phyloP scores from a whole-genome alignment of 1,284 basidiomycete genomes.

The Malassezia vespertilionis region DNA sequence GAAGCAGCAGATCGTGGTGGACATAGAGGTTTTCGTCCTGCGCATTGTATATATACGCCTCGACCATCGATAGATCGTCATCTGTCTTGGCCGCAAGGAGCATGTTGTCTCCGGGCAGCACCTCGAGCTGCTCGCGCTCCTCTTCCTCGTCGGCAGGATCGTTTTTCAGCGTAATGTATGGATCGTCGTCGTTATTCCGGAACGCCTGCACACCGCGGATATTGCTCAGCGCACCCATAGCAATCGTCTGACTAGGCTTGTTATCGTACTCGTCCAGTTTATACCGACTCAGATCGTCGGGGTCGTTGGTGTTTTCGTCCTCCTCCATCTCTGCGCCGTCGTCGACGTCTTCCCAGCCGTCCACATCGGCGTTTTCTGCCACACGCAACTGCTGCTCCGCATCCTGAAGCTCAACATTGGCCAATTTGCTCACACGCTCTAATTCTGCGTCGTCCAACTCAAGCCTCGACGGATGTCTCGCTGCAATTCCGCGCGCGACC shows the following conservation, averaged over 20 bases:
- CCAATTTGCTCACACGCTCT: constrained; percentile 75
- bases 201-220: constrained; percentile 91
- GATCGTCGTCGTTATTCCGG: constrained; percentile 82
- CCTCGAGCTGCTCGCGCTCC: constrained; percentile 80
- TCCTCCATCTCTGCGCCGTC: constrained; percentile 53
- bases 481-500: constrained; percentile 72
- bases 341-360: constrained; percentile 54
- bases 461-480: constrained; percentile 72
- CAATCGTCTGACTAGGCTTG: constrained; percentile 56
- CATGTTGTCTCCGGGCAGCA: constrained; percentile 82
- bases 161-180: constrained; percentile 91
- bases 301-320: constrained; percentile 47
- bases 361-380: constrained; percentile 36
- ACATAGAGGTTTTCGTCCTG: constrained; percentile 65
- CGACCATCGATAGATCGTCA: constrained; percentile 89
- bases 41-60: constrained; percentile 50
- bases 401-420: constrained; percentile 76
- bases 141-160: constrained; percentile 55
- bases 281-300: constrained; percentile 77
- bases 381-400: constrained; percentile 68
- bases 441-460: constrained; percentile 82
- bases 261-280: constrained; percentile 89
- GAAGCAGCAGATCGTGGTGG: constrained; percentile 95
- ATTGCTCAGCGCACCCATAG: constrained; percentile 78
- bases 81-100: constrained; percentile 88